These are phyloP conservation scores for Chlamydomonas sp. DNA, from an alignment of 139 green algal genomes.

Conservation along the genomic window DNA sequence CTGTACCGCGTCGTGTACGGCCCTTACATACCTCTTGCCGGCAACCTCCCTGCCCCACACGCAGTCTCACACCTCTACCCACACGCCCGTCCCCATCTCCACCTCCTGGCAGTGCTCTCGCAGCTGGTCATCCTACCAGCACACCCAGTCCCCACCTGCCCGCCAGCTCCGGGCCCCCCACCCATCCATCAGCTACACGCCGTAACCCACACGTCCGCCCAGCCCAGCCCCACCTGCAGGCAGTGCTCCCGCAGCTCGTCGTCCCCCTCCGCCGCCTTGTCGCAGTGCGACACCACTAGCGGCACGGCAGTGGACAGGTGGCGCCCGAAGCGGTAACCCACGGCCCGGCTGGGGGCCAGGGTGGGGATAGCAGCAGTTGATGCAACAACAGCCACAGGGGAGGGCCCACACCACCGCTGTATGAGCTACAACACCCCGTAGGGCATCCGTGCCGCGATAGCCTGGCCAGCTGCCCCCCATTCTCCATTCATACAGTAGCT, in stretches of 20 bases:
- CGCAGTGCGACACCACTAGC: conserved; percentile 71
- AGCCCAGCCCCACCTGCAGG: conserved; percentile 77
- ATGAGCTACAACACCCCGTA: too few species aligned
- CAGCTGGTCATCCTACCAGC: too few species aligned
- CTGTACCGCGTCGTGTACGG: too few species aligned
- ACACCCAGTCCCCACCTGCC: too few species aligned
- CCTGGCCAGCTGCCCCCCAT: too few species aligned
- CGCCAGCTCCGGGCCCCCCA: too few species aligned
- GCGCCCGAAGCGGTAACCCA: conserved; percentile 84
- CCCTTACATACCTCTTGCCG: background rate
- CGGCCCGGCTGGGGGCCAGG: conserved; percentile 53
- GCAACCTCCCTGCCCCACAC: background rate
- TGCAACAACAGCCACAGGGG: background rate
- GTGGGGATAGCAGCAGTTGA: background rate
- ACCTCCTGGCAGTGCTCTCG: too few species aligned
- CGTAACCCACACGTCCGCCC: too few species aligned
- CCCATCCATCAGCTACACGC: too few species aligned
- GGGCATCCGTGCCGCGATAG: too few species aligned
- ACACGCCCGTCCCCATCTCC: background rate
- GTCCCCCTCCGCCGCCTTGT: conserved; percentile 73
- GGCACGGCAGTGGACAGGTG: conserved; percentile 73
- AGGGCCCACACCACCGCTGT: too few species aligned
- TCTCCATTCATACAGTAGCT: too few species aligned
- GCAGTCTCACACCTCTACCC: background rate
- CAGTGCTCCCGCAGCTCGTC: conserved; percentile 89